Percentiles rank a stretch among this genome's conserved stretches.
phyloP scores from a whole-genome alignment of 257 asterid genomes.

The Leonotis leonurus region DNA sequence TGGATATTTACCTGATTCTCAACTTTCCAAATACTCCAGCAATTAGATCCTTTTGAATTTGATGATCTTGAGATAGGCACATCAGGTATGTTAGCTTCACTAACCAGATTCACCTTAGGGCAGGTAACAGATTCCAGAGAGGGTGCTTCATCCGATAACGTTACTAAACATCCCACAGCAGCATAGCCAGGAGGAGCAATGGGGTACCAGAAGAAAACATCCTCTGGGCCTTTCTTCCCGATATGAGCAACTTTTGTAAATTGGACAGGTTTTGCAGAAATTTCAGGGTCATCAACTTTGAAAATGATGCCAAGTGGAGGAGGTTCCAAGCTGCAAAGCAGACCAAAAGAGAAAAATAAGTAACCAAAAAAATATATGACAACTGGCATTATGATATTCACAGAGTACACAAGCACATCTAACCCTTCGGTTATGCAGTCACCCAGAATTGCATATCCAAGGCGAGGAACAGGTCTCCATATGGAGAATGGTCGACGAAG shows the following conservation, averaged over 20 bases:
- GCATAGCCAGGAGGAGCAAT: conserved; percentile 97
- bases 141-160: conserved; percentile 72
- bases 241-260: conserved; percentile 89
- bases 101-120: conserved; percentile 92
- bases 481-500: conserved; percentile 84
- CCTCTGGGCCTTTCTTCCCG: conserved; percentile 71
- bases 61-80: conserved; percentile 81
- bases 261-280: conserved; percentile 78
- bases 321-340: conserved; percentile 77
- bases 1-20: conserved; percentile 73
- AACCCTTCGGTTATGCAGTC: conserved; percentile 97
- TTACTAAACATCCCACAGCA: conserved; percentile 85
- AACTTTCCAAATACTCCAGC: conserved; percentile 99
- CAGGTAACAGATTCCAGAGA: conserved; percentile 60
- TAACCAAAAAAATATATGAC: conserved; percentile 7
- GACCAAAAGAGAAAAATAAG: conserved; percentile 15
- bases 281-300: conserved; percentile 66
- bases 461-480: conserved; percentile 90
- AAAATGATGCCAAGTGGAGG: conserved; percentile 89
- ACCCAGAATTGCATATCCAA: conserved; percentile 79
- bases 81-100: conserved; percentile 73
- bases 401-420: conserved; percentile 19
- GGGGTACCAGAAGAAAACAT: conserved; percentile 94
- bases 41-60: conserved; percentile 65
- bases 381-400: neutral